phyloP scores from a whole-genome alignment of 768 basidiomycete genomes.

The Amyloporia xantha region DNA sequence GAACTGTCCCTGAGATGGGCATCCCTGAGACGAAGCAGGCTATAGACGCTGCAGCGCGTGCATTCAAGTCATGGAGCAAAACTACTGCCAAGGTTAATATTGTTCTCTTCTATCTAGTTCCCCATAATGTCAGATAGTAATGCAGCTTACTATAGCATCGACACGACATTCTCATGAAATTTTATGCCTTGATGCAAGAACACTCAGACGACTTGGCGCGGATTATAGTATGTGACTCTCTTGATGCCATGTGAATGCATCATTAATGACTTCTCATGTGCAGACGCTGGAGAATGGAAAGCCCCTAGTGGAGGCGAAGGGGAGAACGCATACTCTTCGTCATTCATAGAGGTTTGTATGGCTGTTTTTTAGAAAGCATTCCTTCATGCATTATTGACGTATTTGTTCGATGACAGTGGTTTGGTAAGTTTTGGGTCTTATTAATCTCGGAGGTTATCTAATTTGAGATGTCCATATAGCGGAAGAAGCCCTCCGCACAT shows the following conservation, averaged over 20 bases:
- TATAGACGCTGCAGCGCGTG: slow-evolving; percentile 71
- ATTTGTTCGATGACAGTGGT: slow-evolving; percentile 54
- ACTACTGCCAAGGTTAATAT: slow-evolving; percentile 78
- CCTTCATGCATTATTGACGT: neutral
- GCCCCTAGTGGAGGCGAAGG: slow-evolving; percentile 76
- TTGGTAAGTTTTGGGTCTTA: slow-evolving; percentile 46
- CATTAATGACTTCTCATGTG: neutral
- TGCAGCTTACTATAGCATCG: slow-evolving; percentile 52
- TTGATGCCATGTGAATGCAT: neutral
- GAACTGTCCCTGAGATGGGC: slow-evolving; percentile 86
- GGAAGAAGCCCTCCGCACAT: slow-evolving; percentile 86
- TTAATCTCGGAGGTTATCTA: neutral
- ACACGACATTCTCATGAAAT: slow-evolving; percentile 77
- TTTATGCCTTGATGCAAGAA: slow-evolving; percentile 73
- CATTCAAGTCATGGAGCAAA: slow-evolving; percentile 80
- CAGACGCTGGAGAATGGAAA: slow-evolving; percentile 97
- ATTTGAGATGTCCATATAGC: slow-evolving; percentile 39
- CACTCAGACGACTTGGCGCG: slow-evolving; percentile 82
- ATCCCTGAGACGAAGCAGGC: slow-evolving; percentile 77
- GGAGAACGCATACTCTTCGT: slow-evolving; percentile 81
- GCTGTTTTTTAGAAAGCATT: slow-evolving; percentile 14
- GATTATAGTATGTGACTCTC: slow-evolving; percentile 62
- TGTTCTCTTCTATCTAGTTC: neutral
- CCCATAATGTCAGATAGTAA: neutral
- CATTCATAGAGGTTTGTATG: slow-evolving; percentile 65